phyloP scores from a whole-genome alignment of 192 early-diverging fungal species.

The Podila epigama region DNA sequence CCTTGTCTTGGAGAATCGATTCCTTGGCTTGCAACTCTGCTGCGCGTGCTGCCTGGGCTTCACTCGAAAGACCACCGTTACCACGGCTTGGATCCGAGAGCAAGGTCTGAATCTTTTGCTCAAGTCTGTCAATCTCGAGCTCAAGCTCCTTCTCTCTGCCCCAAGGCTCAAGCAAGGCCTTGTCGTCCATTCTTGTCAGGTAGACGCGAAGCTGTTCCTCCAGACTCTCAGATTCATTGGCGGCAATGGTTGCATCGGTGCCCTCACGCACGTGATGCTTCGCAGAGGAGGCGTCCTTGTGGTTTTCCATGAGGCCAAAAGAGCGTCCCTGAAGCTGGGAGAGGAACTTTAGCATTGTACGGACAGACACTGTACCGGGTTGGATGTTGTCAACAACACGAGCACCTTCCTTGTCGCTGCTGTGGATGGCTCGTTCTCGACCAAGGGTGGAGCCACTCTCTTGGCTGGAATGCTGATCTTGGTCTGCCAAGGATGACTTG shows the following conservation, averaged over 20 bases:
- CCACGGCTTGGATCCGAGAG: slow-evolving; percentile 16
- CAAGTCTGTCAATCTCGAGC: slow-evolving; percentile 28
- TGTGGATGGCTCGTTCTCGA: too few species aligned
- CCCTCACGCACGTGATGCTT: slow-evolving; percentile 19
- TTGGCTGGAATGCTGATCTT: neutral
- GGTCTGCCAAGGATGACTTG: neutral
- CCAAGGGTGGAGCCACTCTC: neutral
- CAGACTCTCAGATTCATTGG: slow-evolving; percentile 9
- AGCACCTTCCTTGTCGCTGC: too few species aligned
- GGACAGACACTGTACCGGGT: slow-evolving; percentile 24
- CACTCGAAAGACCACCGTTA: too few species aligned
- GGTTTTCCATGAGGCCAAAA: neutral
- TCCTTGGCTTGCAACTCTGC: slow-evolving; percentile 30
- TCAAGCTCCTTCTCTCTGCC: slow-evolving; percentile 41
- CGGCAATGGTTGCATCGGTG: slow-evolving; percentile 16
- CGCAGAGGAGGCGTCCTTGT: neutral
- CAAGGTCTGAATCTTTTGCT: slow-evolving; percentile 30
- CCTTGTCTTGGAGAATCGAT: slow-evolving; percentile 19
- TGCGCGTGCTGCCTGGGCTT: too few species aligned
- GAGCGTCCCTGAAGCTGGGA: slow-evolving; percentile 38
- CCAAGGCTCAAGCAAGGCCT: slow-evolving; percentile 39
- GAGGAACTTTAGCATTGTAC: slow-evolving; percentile 47
- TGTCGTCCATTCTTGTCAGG: slow-evolving; percentile 21
- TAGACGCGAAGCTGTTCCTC: slow-evolving; percentile 31
- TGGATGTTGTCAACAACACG: neutral